Base-by-base conservation (phyloP, 208 protist genomes). In the Herpetomonas muscarum region DNA sequence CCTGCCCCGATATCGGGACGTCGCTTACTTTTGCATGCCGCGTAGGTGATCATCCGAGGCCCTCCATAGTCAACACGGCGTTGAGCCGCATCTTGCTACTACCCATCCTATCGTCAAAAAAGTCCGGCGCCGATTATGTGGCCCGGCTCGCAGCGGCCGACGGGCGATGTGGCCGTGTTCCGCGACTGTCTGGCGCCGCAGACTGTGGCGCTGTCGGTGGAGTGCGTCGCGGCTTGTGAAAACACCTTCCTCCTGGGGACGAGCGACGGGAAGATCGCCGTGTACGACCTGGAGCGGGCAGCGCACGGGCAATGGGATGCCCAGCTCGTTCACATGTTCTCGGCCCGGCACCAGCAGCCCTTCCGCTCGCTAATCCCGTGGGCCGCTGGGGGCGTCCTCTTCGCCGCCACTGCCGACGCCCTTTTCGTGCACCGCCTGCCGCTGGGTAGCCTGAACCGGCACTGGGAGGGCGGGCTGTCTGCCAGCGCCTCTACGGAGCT, bases 231-330 rank as follows among this genome's bases (percentile, higher is more conserved):
- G 21, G 74, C 78, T 0, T 46, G 41, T 46, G 39, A 48, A 12
- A 31, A 44, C 0, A 73, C 76, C 49, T 64, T 81, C 6, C 57
- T 86, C 25, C 67, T 88, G 12, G 85, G 85, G 22, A 92, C 80
- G 0, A 55, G 17, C 25, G 76, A 92, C 46, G 73, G 77, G 21
- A 80, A 75, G 57, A 17, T 92, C 4, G n/a, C 70, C 1, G 67
- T 74, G 6, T 79, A 86, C 67, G 62, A 68, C 17, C 48, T 76
- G 4, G 0, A 22, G 5, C 24, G 39, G 28, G 56, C 30, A 10
- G 31, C 15, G n/a, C 24, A 44, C 24, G 64, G 31, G 13, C 31
- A 54, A n/a, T 52, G 58, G 37, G 42, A 66, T 50, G 32, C 56
- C 13, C 64, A 58, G 10, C 61, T 64, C n/a, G 45, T 69, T 42